These are phyloP conservation scores for Trichoderma sp. DNA, from an alignment of 2,329 filamentous ascomycete genomes.

Conservation along the genomic window DNA sequence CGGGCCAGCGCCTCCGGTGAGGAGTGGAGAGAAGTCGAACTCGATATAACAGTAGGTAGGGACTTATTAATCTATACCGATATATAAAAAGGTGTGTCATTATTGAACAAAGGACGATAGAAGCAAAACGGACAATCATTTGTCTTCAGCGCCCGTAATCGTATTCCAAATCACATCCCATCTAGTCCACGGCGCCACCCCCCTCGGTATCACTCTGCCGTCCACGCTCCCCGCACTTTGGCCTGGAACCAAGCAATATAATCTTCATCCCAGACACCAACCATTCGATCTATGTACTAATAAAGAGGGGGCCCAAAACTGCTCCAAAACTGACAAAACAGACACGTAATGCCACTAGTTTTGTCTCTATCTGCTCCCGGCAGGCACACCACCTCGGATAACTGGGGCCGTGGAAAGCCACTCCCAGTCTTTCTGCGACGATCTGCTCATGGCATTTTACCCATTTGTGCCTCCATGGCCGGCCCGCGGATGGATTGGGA, in stretches of 20 bases:
- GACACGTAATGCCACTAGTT: background rate
- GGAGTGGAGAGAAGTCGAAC: background rate
- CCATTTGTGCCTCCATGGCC: background rate
- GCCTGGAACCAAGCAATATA: background rate
- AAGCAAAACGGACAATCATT: background rate
- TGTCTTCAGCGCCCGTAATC: background rate
- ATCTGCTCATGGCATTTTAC: background rate
- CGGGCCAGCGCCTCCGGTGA: background rate
- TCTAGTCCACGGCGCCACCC: background rate
- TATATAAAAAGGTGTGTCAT: background rate
- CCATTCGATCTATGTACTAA: background rate
- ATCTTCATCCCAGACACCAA: background rate
- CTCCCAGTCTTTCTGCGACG: background rate
- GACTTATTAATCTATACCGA: background rate
- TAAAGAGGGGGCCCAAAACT: background rate
- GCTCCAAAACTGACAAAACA: background rate
- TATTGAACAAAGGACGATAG: background rate
- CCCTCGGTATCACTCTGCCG: background rate
- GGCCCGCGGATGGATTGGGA: background rate
- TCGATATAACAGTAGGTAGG: background rate
- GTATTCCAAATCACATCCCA: background rate
- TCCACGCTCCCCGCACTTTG: background rate
- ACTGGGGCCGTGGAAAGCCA: background rate
- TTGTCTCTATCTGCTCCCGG: background rate
- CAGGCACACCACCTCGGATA: background rate